Base-by-base conservation (phyloP, 306 rosid species). In the Vicia sativa region DNA sequence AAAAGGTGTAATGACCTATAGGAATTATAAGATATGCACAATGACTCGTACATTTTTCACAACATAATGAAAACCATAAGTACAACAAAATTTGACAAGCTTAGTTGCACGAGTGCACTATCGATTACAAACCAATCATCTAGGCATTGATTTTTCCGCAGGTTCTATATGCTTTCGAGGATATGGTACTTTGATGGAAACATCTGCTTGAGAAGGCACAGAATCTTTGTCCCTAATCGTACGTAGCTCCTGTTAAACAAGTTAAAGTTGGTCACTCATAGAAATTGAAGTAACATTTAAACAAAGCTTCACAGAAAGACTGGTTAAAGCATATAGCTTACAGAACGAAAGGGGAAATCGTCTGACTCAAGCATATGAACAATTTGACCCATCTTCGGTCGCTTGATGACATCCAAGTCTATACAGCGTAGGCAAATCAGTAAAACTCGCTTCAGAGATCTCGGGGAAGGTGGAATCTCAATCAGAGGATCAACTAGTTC, bases 371-470 rank as follows among this genome's bases (percentile, higher is more conserved):
- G 95, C 98, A 93, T 90, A 72, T 93, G 98, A 82, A 86, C 91
- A 72, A 93, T 90, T 78, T 93, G 98, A 72, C 98, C 93, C 98
- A 93, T 93, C 74, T 90, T 93, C 19, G 98, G 98, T 41, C 98
- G 85, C 82, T 93, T 93, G 57, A 44, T 31, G 29, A 85, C 96
- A 74, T 93, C 98, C 85, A 88, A 69, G 61, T 93, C 98, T 59
- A 93, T 85, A 72, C 98, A 90, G 26, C 97, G 96, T 28, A 93
- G 86, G 65, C 98, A 93, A 70, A 90, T 82, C 28, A 93, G 90
- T 78, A 93, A 79, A 70, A 82, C 84, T 7, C 98, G 80, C 78
- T 93, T 93, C 80, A 93, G 55, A 64, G 89, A 82, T 81, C 97
- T 85, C 6, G 89, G 87, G 56, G 91, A 41, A 50, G 98, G 95